Conservation (phyloP, 768 basidiomycete genomes). For the Lentinus tigrinus region DNA sequence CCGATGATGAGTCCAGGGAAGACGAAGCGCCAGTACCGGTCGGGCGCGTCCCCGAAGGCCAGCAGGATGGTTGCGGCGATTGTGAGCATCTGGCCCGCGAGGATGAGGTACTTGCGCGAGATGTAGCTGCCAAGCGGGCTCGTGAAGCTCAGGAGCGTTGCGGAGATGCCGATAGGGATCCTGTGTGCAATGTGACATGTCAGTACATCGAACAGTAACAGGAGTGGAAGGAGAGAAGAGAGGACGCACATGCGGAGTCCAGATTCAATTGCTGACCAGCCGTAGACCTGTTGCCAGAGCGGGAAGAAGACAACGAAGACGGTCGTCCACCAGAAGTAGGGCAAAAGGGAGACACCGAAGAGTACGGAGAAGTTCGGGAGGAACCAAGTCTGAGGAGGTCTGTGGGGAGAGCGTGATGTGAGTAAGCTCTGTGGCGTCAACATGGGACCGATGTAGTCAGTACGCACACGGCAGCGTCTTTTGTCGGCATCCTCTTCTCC, state of each 20-base stretch:
- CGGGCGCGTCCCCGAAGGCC: conserved; percentile 35
- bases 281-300: conserved; percentile 30
- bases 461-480: conserved; percentile 34
- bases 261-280: conserved; percentile 29
- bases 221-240: neutral
- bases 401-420: neutral
- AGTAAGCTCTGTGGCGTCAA: no score
- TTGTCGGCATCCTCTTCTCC: conserved; percentile 31
- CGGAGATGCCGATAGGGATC: conserved; percentile 38
- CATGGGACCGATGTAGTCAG: no score
- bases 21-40: conserved; percentile 42
- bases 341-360: conserved; percentile 29
- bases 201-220: neutral
- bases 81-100: conserved; percentile 37
- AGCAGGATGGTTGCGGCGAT: conserved; percentile 38
- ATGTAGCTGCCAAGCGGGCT: conserved; percentile 32
- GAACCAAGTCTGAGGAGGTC: conserved; percentile 33
- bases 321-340: conserved; percentile 37
- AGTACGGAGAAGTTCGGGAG: conserved; percentile 36
- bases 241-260: conserved; percentile 32
- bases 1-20: conserved; percentile 51
- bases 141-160: conserved; percentile 32
- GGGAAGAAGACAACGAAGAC: conserved; percentile 27
- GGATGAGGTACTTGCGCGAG: conserved; percentile 41
- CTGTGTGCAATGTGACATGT: conserved; percentile 6